These are phyloP conservation scores for Rubia occidens DNA, from an alignment of 305 asterid genomes.

Conservation along the genomic window DNA sequence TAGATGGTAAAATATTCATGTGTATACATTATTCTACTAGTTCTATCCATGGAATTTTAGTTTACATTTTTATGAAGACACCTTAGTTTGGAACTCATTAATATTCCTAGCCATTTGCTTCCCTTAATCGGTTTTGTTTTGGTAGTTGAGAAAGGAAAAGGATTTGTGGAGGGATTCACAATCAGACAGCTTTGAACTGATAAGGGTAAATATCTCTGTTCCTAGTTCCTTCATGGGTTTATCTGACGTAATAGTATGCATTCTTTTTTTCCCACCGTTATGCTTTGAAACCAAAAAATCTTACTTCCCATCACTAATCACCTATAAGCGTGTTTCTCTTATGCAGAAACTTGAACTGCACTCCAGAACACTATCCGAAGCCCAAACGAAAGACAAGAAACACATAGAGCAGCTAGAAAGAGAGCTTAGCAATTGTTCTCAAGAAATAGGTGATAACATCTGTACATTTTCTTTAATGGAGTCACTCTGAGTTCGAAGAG, in stretches of 20 bases:
- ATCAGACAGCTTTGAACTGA: constrained; percentile 58
- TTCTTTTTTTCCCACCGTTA: neutral
- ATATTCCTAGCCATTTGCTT: neutral
- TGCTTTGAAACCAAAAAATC: neutral
- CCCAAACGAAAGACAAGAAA: constrained; percentile 61
- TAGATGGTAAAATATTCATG: neutral
- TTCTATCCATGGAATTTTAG: neutral
- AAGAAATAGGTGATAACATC: constrained; percentile 65
- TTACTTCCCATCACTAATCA: neutral
- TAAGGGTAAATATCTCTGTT: constrained; percentile 42
- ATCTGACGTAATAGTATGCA: neutral
- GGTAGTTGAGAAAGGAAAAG: constrained; percentile 68
- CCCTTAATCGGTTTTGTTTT: constrained; percentile 16
- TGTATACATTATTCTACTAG: neutral
- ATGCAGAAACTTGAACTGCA: constrained; percentile 67
- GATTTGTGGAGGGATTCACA: constrained; percentile 63
- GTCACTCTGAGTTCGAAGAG: constrained; percentile 3
- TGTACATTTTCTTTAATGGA: constrained; percentile 1
- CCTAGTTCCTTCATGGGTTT: constrained; percentile 12
- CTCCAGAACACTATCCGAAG: constrained; percentile 48
- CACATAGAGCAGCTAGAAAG: constrained; percentile 62
- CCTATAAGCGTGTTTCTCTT: constrained; percentile 12
- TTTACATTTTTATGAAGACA: neutral
- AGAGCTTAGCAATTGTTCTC: constrained; percentile 65
- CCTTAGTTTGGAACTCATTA: too few relatives aligned